Percentiles rank a stretch among this genome's conserved stretches.
phyloP scores from a whole-genome alignment of 805 yeast species.

The Ogataea neopini region DNA sequence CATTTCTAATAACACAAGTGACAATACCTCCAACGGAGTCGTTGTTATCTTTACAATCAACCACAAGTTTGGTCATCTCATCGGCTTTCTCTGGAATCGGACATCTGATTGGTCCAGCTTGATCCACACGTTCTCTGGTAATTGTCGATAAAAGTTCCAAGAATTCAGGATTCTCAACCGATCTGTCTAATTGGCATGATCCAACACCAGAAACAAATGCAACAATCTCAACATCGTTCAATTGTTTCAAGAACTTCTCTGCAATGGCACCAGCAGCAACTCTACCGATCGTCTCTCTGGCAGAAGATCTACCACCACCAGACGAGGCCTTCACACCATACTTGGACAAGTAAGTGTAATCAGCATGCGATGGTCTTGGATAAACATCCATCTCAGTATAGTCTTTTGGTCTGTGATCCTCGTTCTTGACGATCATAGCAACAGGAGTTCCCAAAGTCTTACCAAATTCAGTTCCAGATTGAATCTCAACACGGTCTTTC shows the following conservation, averaged over 20 bases:
- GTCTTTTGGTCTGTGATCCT: conserved; percentile 97
- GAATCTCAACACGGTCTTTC: conserved; percentile 89
- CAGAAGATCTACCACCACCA: conserved; percentile 97
- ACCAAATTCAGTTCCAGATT: conserved; percentile 92
- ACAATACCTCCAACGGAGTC: conserved; percentile 98
- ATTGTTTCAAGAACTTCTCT: conserved; percentile 78
- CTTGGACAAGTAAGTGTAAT: conserved; percentile 86
- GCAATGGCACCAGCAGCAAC: conserved; percentile 99
- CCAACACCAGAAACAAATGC: conserved; percentile 98
- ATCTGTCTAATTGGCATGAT: conserved; percentile 70
- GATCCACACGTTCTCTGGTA: conserved; percentile 87
- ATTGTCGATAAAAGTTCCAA: conserved; percentile 67
- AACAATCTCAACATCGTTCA: conserved; percentile 86
- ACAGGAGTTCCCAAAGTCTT: conserved; percentile 93
- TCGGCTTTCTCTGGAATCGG: conserved; percentile 75
- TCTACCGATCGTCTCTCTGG: conserved; percentile 97
- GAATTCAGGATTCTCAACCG: conserved; percentile 64
- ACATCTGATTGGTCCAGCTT: conserved; percentile 88
- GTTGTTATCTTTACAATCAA: conserved; percentile 76
- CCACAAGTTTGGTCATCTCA: conserved; percentile 83
- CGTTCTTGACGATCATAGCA: conserved; percentile 88
- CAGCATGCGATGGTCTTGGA: conserved; percentile 99
- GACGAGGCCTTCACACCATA: conserved; percentile 92
- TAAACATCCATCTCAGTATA: conserved; percentile 92
- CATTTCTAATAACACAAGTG: conserved; percentile 92